Conservation (phyloP, 768 basidiomycete species). For the Psilocybe sp. region DNA sequence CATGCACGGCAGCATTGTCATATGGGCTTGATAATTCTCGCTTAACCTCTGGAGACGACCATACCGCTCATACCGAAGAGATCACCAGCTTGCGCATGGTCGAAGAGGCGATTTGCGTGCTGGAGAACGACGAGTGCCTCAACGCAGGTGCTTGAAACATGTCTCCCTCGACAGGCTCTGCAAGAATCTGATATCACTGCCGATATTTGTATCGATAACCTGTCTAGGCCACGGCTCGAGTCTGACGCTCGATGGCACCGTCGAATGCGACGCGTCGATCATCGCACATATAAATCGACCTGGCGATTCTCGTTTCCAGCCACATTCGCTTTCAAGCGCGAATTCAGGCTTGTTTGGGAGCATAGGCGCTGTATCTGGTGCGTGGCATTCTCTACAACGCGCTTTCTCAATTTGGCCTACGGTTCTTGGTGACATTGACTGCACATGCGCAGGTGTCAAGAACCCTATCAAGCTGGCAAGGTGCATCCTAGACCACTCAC, state of each 20-base stretch:
- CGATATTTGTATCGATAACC: not conserved
- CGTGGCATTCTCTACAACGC: not conserved
- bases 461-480: conserved; percentile 69
- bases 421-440: not conserved
- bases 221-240: conserved; percentile 74
- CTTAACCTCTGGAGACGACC: too few species aligned
- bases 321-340: conserved; percentile 14
- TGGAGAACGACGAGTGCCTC: conserved; percentile 66
- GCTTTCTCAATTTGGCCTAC: too few species aligned
- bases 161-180: not conserved
- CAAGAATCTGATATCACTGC: not conserved
- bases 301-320: not conserved
- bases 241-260: conserved; percentile 66
- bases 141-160: conserved; percentile 49
- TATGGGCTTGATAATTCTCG: too few species aligned
- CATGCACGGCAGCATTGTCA: too few species aligned
- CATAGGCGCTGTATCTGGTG: conserved; percentile 72
- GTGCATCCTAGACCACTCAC: conserved; percentile 52
- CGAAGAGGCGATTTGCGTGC: conserved; percentile 47
- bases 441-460: conserved; percentile 46
- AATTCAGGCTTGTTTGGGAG: conserved; percentile 49
- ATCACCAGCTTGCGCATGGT: conserved; percentile 34
- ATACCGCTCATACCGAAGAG: too few species aligned
- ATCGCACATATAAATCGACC: conserved; percentile 38
- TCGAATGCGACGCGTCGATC: conserved; percentile 81